Conservation (phyloP, 192 early-diverging fungal species). For the Entomortierella parvispora region DNA sequence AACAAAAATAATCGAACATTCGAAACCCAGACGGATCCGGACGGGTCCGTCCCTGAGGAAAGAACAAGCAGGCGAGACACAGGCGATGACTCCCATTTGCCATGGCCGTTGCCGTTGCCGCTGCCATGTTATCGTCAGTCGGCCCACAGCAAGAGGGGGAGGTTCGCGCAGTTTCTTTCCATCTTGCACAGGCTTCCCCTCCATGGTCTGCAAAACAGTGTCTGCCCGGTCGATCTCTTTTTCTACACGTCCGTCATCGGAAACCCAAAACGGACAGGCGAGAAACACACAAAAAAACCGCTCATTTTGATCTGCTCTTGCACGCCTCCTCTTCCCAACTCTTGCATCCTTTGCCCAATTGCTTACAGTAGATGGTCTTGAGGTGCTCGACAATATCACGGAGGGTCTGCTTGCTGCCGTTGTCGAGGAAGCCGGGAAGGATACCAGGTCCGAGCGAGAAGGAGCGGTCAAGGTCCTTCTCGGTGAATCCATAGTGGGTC, state of each 20-base stretch:
- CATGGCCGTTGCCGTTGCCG: no score
- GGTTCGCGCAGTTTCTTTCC: no score
- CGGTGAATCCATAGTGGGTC: constrained; percentile 93
- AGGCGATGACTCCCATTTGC: no score
- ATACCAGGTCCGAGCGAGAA: constrained; percentile 96
- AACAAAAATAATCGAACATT: not conserved
- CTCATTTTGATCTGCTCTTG: no score
- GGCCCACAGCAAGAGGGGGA: no score
- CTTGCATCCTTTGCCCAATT: not conserved
- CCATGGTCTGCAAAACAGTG: no score
- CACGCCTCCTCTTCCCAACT: not conserved
- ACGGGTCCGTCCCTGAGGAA: no score
- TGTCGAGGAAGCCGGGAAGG: constrained; percentile 84
- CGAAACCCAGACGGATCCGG: constrained; percentile 10
- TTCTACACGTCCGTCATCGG: not conserved
- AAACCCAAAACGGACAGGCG: no score
- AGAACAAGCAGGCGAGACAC: no score
- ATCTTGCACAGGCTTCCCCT: no score
- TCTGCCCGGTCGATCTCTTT: not conserved
- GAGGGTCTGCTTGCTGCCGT: constrained; percentile 81
- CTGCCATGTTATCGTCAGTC: no score
- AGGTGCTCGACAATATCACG: constrained; percentile 90
- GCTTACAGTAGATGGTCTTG: constrained; percentile 88
- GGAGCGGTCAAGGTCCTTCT: constrained; percentile 90
- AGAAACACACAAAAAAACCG: no score